A percentile compares a stretch with the other conserved stretches of the same genome.
phyloP scores from a whole-genome alignment of 139 green algal genomes.

The Gonium pectorale region DNA sequence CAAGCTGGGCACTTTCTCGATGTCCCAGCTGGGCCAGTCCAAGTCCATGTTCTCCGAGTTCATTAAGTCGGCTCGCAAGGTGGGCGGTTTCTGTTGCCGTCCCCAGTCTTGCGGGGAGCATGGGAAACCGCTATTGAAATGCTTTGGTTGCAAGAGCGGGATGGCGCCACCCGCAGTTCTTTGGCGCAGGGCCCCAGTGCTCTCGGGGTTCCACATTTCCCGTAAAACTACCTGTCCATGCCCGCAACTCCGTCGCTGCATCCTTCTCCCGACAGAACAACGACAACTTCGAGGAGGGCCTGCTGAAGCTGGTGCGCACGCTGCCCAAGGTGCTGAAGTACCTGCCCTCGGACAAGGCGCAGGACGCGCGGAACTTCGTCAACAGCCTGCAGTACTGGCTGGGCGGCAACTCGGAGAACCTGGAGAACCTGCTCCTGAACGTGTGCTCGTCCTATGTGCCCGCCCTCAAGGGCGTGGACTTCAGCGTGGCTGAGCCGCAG shows the following conservation, averaged over 20 bases:
- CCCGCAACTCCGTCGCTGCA: background rate
- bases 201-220: no score
- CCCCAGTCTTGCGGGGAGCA: background rate
- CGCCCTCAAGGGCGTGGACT: conserved; percentile 81
- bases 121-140: no score
- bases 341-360: conserved; percentile 75
- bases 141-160: background rate
- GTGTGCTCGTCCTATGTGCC: conserved; percentile 89
- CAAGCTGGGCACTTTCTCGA: conserved; percentile 99
- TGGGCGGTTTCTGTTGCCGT: background rate
- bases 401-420: conserved; percentile 96
- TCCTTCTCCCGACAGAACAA: conserved; percentile 75
- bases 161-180: no score
- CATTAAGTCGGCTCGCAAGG: conserved; percentile 84
- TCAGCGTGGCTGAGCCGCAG: conserved; percentile 81
- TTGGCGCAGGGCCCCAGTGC: no score
- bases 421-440: conserved; percentile 98
- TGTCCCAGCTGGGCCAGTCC: conserved; percentile 95
- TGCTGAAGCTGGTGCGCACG: conserved; percentile 97
- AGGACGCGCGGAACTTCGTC: conserved; percentile 92
- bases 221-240: no score
- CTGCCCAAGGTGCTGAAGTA: conserved; percentile 90
- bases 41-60: conserved; percentile 97
- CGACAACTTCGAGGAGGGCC: conserved; percentile 98
- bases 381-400: conserved; percentile 99